phyloP scores from a whole-genome alignment of 805 yeast genomes.

The Myxozyma neotropica region DNA sequence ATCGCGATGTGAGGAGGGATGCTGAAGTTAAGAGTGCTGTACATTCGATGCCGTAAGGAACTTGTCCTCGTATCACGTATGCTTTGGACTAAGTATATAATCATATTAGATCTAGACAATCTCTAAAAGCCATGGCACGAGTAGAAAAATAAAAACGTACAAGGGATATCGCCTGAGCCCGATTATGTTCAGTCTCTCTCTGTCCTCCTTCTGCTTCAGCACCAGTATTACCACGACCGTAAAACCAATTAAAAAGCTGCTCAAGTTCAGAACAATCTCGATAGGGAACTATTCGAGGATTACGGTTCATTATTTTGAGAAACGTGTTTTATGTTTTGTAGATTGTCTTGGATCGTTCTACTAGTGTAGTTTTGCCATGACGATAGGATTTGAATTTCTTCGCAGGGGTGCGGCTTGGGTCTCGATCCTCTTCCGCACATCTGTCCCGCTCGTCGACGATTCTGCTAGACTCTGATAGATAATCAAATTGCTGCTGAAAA shows the following conservation, averaged over 20 bases:
- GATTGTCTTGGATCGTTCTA: no score
- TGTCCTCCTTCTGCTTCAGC: neutral
- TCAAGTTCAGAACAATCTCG: constrained; percentile 21
- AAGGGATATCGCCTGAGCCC: constrained; percentile 15
- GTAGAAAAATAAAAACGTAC: constrained; percentile 10
- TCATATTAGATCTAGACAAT: no score
- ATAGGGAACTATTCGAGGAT: constrained; percentile 25
- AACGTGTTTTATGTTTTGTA: neutral
- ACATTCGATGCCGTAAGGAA: constrained; percentile 73
- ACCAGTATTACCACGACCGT: no score
- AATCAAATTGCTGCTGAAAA: no score
- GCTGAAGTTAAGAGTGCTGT: constrained; percentile 63
- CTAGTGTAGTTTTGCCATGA: no score
- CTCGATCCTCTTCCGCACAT: no score
- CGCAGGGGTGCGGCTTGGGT: no score
- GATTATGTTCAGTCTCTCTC: neutral
- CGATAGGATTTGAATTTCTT: no score
- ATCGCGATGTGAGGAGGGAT: constrained; percentile 40
- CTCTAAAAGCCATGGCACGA: no score
- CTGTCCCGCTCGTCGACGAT: no score
- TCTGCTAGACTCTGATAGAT: no score
- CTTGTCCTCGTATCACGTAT: constrained; percentile 58
- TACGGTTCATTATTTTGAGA: constrained; percentile 9
- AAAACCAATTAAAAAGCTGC: constrained; percentile 19
- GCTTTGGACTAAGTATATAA: constrained; percentile 43